Evolutionary conservation across 176 grass and related monocot genomes (phyloP).

Genomic region (Carex kokanica): DNA sequence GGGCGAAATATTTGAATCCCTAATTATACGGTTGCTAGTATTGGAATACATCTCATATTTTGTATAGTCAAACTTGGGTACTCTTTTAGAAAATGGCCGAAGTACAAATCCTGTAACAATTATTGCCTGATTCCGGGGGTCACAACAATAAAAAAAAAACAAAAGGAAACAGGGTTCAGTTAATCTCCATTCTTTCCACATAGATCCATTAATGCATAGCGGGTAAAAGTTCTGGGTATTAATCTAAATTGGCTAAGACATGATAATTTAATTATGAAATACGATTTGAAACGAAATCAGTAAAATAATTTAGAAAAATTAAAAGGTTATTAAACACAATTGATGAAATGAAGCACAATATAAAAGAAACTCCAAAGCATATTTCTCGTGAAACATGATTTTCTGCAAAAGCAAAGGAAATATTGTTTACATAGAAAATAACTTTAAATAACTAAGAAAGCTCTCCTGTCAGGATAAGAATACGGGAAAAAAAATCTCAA

Average conservation of each 20-base stretch:
- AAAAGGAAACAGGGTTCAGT: not conserved
- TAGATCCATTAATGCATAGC: no score
- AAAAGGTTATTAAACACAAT: no score
- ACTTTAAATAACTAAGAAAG: no score
- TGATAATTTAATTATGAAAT: not conserved
- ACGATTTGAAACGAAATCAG: not conserved
- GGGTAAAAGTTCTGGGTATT: not conserved
- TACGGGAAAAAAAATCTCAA: no score
- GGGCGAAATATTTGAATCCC: not conserved
- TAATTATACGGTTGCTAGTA: not conserved
- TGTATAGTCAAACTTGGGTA: not conserved
- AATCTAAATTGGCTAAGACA: not conserved
- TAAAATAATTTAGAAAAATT: not conserved
- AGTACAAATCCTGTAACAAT: not conserved
- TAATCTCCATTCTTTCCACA: not conserved
- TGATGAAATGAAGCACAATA: no score
- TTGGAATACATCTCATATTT: conserved; percentile 1
- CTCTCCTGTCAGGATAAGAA: no score
- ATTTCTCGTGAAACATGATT: not conserved
- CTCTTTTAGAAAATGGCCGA: not conserved
- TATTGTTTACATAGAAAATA: no score
- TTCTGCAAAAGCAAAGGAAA: no score
- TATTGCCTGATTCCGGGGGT: not conserved
- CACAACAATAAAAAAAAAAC: not conserved
- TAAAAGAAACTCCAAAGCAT: no score